Evolutionary conservation across 768 basidiomycete species (phyloP), one percentile per base, ranked within the genome.

Genomic region (Tubosaeta brunneosetosa): DNA sequence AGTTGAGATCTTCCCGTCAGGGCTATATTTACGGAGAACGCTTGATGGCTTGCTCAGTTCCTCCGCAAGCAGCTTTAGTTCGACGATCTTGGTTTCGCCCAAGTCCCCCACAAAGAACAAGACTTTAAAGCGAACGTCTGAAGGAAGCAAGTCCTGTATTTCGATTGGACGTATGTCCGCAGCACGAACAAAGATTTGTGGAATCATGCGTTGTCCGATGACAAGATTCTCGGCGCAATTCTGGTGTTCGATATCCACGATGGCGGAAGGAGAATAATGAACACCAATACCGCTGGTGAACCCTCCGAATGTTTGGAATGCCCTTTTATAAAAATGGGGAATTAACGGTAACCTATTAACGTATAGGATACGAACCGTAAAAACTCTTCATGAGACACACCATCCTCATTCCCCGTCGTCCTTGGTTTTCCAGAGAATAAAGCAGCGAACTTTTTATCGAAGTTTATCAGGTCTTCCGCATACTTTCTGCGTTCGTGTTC

Each of bases 351-450:
- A 7, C 16, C 10, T 16, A 9, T 6, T 17, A 6, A 10, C 22
- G 38, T 19, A 29, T 3, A 19, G 26, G 31, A 42, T 6, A 61
- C 64, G 27, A 22, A 71, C 70, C 42, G 57, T 33, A 75, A 52
- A 59, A 77, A 76, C 32, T 74, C 46, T 25, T 68, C 68, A 22
- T 73, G 68, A 3, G 59, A 59, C 27, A 65, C 45, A 17, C 75
- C 73, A 10, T 66, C 67, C 47, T 57, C 62, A 44, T 74, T 67
- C 16, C 66, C 66, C 32, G 70, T 67, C 5, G 80, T 81, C 31
- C 74, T 72, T 4, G 85, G 83, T 63, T 85, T 85, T 36, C 79
- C 80, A 19, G 85, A 87, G 64, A 86, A 87, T n/a, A 87, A 69
- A 13, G 73, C 72, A 8, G 84, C 75, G 55, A 82, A 85, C 53